Percentiles rank a stretch among this genome's conserved stretches.
phyloP scores from a whole-genome alignment of 139 green algal species.

The Chlamydomonas eustigma region DNA sequence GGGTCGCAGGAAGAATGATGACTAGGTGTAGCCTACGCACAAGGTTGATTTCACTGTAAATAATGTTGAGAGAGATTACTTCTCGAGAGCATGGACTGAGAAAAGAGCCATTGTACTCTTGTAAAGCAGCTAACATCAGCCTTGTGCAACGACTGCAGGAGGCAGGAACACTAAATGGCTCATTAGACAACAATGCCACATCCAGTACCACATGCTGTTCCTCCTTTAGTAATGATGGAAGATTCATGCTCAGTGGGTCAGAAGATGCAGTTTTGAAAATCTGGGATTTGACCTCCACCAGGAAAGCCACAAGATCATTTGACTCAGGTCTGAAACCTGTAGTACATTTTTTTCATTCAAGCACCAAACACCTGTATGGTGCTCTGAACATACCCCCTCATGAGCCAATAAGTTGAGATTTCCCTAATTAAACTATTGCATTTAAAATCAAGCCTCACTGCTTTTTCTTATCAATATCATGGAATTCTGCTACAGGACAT shows the following conservation, averaged over 20 bases:
- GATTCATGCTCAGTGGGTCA: not conserved
- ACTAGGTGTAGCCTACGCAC: too few relatives aligned
- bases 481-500: not conserved
- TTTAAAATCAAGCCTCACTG: too few relatives aligned
- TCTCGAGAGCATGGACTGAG: not conserved
- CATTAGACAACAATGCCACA: not conserved
- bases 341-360: too few relatives aligned
- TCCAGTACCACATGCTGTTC: not conserved
- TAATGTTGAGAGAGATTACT: not conserved
- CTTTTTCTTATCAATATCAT: too few relatives aligned
- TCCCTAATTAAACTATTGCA: too few relatives aligned
- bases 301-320: not conserved
- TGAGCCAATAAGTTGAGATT: too few relatives aligned
- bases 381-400: too few relatives aligned
- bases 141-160: slow-evolving; percentile 3
- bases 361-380: too few relatives aligned
- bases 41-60: slow-evolving; percentile 5
- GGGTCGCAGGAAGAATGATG: too few relatives aligned
- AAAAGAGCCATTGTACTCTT: too few relatives aligned
- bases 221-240: slow-evolving; percentile 1
- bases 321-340: too few relatives aligned
- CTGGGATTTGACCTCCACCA: slow-evolving; percentile 10
- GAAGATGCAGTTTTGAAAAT: slow-evolving; percentile 12
- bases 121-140: not conserved
- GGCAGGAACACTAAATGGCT: not conserved